Percentiles rank a stretch among this genome's conserved stretches.
Conservation (phyloP, 2,329 filamentous ascomycete genomes). For the Fusarium denticulatum region DNA sequence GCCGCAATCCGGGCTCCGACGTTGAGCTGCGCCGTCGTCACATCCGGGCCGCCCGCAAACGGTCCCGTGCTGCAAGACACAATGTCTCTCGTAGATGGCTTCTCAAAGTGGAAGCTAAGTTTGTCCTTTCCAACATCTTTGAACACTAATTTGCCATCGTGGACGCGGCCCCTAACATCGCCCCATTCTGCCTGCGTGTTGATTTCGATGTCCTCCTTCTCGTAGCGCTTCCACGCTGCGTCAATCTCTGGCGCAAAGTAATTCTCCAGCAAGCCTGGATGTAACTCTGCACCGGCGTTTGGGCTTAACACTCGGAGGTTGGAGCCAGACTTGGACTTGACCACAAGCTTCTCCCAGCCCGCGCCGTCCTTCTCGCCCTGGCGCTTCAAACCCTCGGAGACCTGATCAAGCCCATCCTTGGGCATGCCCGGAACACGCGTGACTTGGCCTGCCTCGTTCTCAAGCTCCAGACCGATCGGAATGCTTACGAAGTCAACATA, state of each 20-base stretch:
- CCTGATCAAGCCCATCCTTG: slow-evolving; percentile 55
- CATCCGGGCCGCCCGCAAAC: slow-evolving; percentile 54
- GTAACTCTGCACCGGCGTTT: slow-evolving; percentile 58
- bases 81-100: slow-evolving; percentile 60
- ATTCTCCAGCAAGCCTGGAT: slow-evolving; percentile 56
- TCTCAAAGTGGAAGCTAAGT: slow-evolving; percentile 49
- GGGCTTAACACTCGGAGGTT: slow-evolving; percentile 64
- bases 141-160: slow-evolving; percentile 53
- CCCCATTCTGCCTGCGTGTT: slow-evolving; percentile 66
- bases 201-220: slow-evolving; percentile 55
- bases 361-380: slow-evolving; percentile 59
- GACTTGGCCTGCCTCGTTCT: slow-evolving; percentile 55
- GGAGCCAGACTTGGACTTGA: slow-evolving; percentile 51
- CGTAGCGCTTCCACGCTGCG: slow-evolving; percentile 63
- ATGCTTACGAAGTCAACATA: slow-evolving; percentile 80
- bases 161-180: slow-evolving; percentile 56
- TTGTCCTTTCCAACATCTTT: slow-evolving; percentile 50
- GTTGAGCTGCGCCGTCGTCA: slow-evolving; percentile 62
- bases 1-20: slow-evolving; percentile 79
- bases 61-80: slow-evolving; percentile 66
- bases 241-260: slow-evolving; percentile 64
- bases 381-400: slow-evolving; percentile 56
- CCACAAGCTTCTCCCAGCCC: slow-evolving; percentile 63
- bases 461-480: slow-evolving; percentile 68
- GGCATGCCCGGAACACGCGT: slow-evolving; percentile 62